Conservation (phyloP, 345 rosid species). For the Hibiscus tridactylites region DNA sequence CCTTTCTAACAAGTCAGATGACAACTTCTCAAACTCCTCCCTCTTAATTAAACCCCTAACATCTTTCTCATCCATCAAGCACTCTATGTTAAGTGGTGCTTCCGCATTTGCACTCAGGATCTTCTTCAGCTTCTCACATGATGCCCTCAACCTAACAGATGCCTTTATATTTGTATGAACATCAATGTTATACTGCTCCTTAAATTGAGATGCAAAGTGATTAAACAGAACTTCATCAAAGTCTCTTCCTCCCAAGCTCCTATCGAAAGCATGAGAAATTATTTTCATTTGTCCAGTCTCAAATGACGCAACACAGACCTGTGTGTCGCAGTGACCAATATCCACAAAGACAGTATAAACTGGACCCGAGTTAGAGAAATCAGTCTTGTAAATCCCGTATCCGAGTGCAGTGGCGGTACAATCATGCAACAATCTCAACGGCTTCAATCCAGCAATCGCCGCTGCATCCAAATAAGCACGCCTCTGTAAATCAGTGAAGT, state of each 20-base stretch:
- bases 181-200: conserved; percentile 50
- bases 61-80: conserved; percentile 68
- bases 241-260: conserved; percentile 51
- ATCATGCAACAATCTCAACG: conserved; percentile 59
- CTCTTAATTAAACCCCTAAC: conserved; percentile 57
- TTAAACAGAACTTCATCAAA: conserved; percentile 50
- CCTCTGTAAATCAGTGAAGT: conserved; percentile 50
- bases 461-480: conserved; percentile 58
- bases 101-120: conserved; percentile 65
- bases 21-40: conserved; percentile 51
- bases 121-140: conserved; percentile 65
- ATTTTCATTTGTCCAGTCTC: conserved; percentile 48
- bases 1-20: conserved; percentile 42
- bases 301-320: conserved; percentile 44
- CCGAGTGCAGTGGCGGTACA: conserved; percentile 63
- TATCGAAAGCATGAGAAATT: conserved; percentile 49
- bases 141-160: conserved; percentile 43
- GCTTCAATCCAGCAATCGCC: conserved; percentile 51
- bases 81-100: conserved; percentile 57
- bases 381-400: conserved; percentile 61
- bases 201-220: conserved; percentile 44
- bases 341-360: conserved; percentile 46
- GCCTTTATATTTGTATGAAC: conserved; percentile 51
- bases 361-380: conserved; percentile 32
- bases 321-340: conserved; percentile 57